Base-by-base conservation (phyloP, 257 asterid genomes). In the Apocynum venetum region DNA sequence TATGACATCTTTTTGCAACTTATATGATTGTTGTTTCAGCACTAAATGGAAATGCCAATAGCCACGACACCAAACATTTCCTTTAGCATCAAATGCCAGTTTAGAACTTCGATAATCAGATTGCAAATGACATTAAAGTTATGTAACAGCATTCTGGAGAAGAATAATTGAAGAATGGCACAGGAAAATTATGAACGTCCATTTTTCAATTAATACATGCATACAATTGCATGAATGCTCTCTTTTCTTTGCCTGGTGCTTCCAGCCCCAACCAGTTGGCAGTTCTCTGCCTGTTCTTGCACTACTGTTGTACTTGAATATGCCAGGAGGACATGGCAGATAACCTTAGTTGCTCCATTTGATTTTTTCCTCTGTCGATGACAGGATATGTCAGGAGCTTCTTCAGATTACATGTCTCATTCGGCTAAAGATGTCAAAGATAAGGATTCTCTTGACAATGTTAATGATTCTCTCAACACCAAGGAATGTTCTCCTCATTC, bases 331-430 rank as follows among this genome's bases (percentile, higher is more conserved):
- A 0, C 14, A 51, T 51, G 55, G 13, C 11, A 51, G 31, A 7
- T 43, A 10, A 43, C 60, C 9, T 13, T 47, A 11, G 31, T 38
- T 48, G 51, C 49, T 71, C 65, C 14, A 4, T 61, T 19, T 10
- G 38, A 25, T 25, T 55, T 35, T 17, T 72, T 51, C 2, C 65
- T 72, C 43, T 9, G 66, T 75, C 48, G 53, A 72, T 76, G 51
- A 63, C 87, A 89, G 86, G 91, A 82, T 61, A 48, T 77, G 41
- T 78, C 85, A 53, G 77, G 73, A 63, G 77, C 82, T 57, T 79
- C 87, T 65, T 78, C 84, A 11, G 35, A n/a, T 47, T 78, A 51
- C 82, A 35, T 70, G 38, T 72, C 76, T 46, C 80, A 67, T 44
- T 76, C 81, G 7, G 55, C 77, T 36, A 80, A 77, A 61, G 80